Percentiles rank a stretch among this genome's conserved stretches.
These are phyloP conservation scores for Panicum virgatum DNA, from an alignment of 202 grass and related monocot species.

Conservation along the genomic window DNA sequence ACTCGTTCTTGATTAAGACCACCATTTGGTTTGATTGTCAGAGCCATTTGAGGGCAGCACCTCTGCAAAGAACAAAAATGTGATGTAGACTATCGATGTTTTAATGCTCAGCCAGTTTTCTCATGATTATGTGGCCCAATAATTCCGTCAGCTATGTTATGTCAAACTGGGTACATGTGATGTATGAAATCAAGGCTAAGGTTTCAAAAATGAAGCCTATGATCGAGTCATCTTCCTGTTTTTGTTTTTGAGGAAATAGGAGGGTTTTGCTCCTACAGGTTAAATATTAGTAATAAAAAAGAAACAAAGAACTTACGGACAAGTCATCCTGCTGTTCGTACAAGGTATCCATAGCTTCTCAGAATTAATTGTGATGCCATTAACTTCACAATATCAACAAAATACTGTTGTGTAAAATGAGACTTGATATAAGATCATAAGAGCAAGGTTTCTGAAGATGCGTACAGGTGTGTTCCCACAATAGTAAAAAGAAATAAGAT, in stretches of 20 bases:
- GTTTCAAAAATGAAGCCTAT: background rate
- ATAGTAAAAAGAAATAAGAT: background rate
- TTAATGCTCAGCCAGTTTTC: background rate
- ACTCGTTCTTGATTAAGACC: constrained; percentile 87
- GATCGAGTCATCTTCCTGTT: too few species aligned
- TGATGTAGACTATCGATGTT: background rate
- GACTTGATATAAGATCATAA: background rate
- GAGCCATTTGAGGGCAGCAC: constrained; percentile 78
- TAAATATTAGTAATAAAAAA: too few species aligned
- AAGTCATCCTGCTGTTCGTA: constrained; percentile 43
- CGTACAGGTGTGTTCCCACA: too few species aligned
- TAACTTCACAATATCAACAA: constrained; percentile 53
- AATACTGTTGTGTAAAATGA: constrained; percentile 7
- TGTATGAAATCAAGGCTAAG: background rate
- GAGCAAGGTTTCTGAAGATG: background rate
- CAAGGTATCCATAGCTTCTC: constrained; percentile 74
- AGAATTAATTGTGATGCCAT: constrained; percentile 69
- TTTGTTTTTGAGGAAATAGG: too few species aligned
- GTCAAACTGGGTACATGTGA: constrained; percentile 1
- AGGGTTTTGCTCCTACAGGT: too few species aligned
- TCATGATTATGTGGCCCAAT: background rate
- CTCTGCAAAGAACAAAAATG: constrained; percentile 47
- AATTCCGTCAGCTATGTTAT: background rate
- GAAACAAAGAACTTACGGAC: too few species aligned
- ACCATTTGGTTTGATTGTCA: constrained; percentile 94